Evolutionary conservation across 108 stramenopile species (phyloP), one percentile per base, ranked within the genome.

Genomic region (Phaeodactylum tricornutum): DNA sequence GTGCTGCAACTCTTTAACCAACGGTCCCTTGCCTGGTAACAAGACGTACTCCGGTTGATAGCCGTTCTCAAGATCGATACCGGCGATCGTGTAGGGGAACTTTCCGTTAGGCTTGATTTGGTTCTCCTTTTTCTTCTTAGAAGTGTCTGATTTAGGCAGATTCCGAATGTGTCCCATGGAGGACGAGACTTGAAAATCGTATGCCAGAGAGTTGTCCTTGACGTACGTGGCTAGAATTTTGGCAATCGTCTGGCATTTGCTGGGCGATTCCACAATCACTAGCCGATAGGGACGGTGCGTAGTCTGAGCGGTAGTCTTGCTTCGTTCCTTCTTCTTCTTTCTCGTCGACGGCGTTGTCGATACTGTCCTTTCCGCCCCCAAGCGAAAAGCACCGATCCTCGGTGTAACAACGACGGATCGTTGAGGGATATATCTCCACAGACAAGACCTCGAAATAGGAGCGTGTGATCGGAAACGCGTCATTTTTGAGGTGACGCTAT

Each of bases 31-130:
- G 1, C 52, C 54, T 9, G 61, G 60, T 32, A 72, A 44, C 35
- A 66, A 57, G 30, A 56, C 47, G 50, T 86, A 91, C 16, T 63
- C 32, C 0, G 88, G 81, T 40, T 61, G 15, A 50, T 79, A 91
- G 4, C 51, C 50, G 22, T 66, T 61, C 8, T 69, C 57, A 15
- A 84, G 39, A 49, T 84, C 68, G 23, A 81, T 62, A n/a, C 83
- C 78, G 0, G 62, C 43, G 41, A 73, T 55, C 7, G 32, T 16
- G 43, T 43, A 55, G 24, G 53, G 53, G 43, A 55, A 55, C 8
- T 22, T 20, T 3, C 21, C 32, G 29, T 42, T 11, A 1, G 33
- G 41, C 29, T 41, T 15, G n/a, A 15, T 35, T 45, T 62, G 54
- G 28, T 21, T 27, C 8, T 11, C 33, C 19, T 6, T 4, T 41